Evolutionary conservation across 2,329 filamentous ascomycete genomes (phyloP).

Genomic region (Colletotrichum sp.): DNA sequence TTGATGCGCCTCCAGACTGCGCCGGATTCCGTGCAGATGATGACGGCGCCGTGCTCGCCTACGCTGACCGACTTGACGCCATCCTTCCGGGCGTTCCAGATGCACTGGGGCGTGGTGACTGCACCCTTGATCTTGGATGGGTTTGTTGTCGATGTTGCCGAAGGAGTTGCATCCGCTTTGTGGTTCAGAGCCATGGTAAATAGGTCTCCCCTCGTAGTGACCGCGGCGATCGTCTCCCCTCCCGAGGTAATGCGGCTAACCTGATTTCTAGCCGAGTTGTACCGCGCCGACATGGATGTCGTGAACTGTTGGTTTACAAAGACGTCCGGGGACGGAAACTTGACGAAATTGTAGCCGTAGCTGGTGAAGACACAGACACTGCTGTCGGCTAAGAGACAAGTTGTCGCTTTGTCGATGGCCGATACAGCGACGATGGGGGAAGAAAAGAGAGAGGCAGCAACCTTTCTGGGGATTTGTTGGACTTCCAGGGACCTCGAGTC

Average conservation of each 20-base stretch:
- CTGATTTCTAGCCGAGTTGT: constrained; percentile 68
- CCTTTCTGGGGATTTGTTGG: constrained; percentile 83
- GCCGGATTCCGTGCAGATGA: constrained; percentile 90
- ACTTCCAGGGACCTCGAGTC: constrained; percentile 89
- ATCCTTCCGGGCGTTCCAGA: constrained; percentile 90
- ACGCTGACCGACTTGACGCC: constrained; percentile 87
- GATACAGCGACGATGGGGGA: constrained; percentile 78
- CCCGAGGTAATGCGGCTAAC: constrained; percentile 82
- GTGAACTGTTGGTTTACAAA: constrained; percentile 74
- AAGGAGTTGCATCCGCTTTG: constrained; percentile 65
- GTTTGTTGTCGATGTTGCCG: constrained; percentile 82
- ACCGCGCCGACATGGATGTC: constrained; percentile 68
- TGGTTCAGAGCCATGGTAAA: constrained; percentile 83
- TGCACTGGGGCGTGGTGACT: constrained; percentile 76
- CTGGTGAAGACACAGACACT: constrained; percentile 95
- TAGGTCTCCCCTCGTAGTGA: constrained; percentile 84
- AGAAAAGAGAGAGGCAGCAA: constrained; percentile 82
- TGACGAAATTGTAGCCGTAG: constrained; percentile 91
- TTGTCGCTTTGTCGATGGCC: constrained; percentile 89
- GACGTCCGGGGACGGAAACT: constrained; percentile 76
- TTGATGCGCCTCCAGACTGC: constrained; percentile 92
- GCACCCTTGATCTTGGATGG: constrained; percentile 88
- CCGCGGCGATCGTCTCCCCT: constrained; percentile 88
- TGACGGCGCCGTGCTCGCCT: constrained; percentile 91
- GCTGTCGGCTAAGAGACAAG: constrained; percentile 82